Conservation (phyloP, 1,284 basidiomycete genomes). For the Microbotryum scabiosae region DNA sequence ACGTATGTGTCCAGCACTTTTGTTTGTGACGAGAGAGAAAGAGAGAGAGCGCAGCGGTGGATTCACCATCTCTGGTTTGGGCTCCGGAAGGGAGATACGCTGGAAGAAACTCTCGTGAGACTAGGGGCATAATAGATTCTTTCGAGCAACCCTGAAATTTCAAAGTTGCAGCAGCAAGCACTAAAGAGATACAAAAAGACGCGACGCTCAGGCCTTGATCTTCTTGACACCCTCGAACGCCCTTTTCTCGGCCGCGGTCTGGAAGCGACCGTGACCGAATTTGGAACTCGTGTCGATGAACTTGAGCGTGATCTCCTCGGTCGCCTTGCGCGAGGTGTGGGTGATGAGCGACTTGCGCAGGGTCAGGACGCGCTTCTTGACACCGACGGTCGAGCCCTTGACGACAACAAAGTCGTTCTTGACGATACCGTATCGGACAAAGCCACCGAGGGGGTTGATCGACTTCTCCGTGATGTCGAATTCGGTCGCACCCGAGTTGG, state of each 20-base stretch:
- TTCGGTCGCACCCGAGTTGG: slow-evolving; percentile 83
- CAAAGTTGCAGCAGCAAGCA: too few relatives aligned
- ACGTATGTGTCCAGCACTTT: too few relatives aligned
- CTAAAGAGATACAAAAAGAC: background rate
- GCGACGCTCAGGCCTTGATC: slow-evolving; percentile 20
- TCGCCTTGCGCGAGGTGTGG: slow-evolving; percentile 58
- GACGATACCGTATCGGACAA: slow-evolving; percentile 97
- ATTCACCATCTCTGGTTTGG: too few relatives aligned
- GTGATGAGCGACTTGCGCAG: slow-evolving; percentile 50
- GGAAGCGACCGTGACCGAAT: slow-evolving; percentile 79
- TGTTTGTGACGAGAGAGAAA: too few relatives aligned
- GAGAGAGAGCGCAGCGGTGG: too few relatives aligned
- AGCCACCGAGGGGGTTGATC: slow-evolving; percentile 98
- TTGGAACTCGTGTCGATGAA: slow-evolving; percentile 55
- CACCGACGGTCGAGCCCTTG: slow-evolving; percentile 77
- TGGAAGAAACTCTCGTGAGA: too few relatives aligned
- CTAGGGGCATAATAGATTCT: too few relatives aligned
- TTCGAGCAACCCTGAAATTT: too few relatives aligned
- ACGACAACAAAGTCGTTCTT: slow-evolving; percentile 97
- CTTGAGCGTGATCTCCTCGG: slow-evolving; percentile 97
- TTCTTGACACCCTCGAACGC: slow-evolving; percentile 52
- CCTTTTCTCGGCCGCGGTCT: slow-evolving; percentile 89
- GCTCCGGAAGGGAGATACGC: too few relatives aligned
- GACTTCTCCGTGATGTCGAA: slow-evolving; percentile 85
- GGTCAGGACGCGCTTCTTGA: slow-evolving; percentile 95